A percentile compares a stretch with the other conserved stretches of the same genome.
phyloP scores from a whole-genome alignment of 768 basidiomycete genomes.

The Polyporus arcularius region DNA sequence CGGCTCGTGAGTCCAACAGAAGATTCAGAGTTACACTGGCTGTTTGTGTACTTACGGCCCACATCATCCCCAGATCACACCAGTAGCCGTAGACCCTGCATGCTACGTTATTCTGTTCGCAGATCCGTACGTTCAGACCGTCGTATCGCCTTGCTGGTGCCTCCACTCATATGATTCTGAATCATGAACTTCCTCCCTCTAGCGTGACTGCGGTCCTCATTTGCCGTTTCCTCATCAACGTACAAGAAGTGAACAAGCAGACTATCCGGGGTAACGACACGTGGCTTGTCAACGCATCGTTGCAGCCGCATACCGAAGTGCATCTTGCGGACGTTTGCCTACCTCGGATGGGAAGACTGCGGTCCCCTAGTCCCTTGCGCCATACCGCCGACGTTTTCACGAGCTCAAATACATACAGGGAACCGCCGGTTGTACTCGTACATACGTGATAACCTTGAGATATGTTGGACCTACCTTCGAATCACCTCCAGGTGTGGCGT shows the following conservation, averaged over 20 bases:
- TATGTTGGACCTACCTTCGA: too few species aligned
- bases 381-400: too few species aligned
- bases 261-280: not conserved
- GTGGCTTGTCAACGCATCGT: not conserved
- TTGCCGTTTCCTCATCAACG: not conserved
- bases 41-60: not conserved
- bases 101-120: not conserved
- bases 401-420: too few species aligned
- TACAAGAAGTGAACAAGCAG: not conserved
- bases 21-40: too few species aligned
- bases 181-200: not conserved
- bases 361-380: too few species aligned
- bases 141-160: not conserved
- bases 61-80: not conserved
- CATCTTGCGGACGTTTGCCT: too few species aligned
- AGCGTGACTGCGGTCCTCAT: not conserved
- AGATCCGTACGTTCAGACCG: not conserved
- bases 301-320: too few species aligned
- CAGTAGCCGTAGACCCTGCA: not conserved
- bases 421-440: too few species aligned
- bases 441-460: too few species aligned
- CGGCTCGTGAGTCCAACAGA: too few species aligned
- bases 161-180: not conserved
- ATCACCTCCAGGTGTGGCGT: too few species aligned
- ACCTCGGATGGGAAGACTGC: too few species aligned